Conservation (phyloP, 306 rosid species). For the Vigna hirtella region DNA sequence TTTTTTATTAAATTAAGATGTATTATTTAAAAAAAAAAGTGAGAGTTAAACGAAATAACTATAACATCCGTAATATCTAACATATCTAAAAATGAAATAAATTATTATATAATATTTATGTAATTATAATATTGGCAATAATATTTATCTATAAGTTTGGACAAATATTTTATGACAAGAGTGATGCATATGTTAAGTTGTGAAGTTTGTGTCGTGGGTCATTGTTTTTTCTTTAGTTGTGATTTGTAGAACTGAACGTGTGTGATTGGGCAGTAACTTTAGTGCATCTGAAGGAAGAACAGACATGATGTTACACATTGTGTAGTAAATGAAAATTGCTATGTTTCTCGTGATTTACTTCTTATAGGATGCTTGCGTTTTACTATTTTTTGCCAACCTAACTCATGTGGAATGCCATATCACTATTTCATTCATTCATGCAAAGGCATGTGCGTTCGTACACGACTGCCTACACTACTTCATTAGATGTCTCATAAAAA, state of each 20-base stretch:
- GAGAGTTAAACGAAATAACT: too few relatives aligned
- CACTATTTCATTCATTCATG: slow-evolving; percentile 28
- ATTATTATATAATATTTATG: too few relatives aligned
- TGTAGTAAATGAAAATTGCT: slow-evolving; percentile 40
- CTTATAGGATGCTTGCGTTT: slow-evolving; percentile 43
- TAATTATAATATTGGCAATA: too few relatives aligned
- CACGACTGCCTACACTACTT: not conserved
- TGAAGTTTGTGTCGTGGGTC: too few relatives aligned
- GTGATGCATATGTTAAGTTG: too few relatives aligned
- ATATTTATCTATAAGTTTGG: too few relatives aligned
- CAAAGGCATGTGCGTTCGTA: slow-evolving; percentile 42
- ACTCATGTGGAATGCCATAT: slow-evolving; percentile 40
- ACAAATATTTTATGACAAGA: too few relatives aligned
- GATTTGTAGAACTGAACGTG: slow-evolving; percentile 7
- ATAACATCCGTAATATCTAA: too few relatives aligned
- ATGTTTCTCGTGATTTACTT: slow-evolving; percentile 40
- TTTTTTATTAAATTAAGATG: too few relatives aligned
- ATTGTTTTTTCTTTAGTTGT: not conserved
- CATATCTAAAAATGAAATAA: too few relatives aligned
- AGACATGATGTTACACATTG: slow-evolving; percentile 48
- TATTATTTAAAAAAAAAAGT: too few relatives aligned
- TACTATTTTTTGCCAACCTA: slow-evolving; percentile 42
- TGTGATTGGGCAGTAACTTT: slow-evolving; percentile 33
- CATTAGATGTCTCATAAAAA: slow-evolving; percentile 24
- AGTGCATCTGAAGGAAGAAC: slow-evolving; percentile 56